Base-by-base conservation (phyloP, 2,329 filamentous ascomycete species). In the Aspergillus texensis region DNA sequence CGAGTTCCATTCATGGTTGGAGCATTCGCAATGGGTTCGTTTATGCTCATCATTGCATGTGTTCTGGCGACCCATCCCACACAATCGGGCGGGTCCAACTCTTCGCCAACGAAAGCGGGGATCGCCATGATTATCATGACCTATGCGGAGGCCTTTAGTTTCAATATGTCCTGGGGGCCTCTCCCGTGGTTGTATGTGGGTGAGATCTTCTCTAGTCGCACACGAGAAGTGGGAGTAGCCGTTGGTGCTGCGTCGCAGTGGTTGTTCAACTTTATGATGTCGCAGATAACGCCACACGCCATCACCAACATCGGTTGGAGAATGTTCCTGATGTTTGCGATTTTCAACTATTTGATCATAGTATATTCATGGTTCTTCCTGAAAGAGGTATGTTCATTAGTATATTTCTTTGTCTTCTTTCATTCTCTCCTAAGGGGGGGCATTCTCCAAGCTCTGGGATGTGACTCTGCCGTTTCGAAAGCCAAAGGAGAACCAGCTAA, bases 31-130 rank as follows among this genome's bases (percentile, higher is more conserved):
- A 85, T 86, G 83, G 82, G 81, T 36, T 73, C 74, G 0, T 84
- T 82, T 70, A 85, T 85, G 83, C 79, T 85, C 57, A 82, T 85
- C 57, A 81, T 85, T 45, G 80, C 81, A 14, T 75, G 78, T n/a
- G 76, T 85, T n/a, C 78, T 83, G 19, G 78, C 78, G 28, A 81
- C 77, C 1, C 77, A 82, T 66, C 82, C 82, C 2, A 78, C 80
- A 1, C 70, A 74, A 53, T 55, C 71, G 11, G 67, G 70, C 3
- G 61, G 78, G 76, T 75, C 0, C 72, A 64, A 11, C 67, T 71
- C 11, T 68, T 69, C 1, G 64, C 80, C 1, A 76, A 80, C 0
- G 63, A 67, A 1, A 11, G 68, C 74, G 3, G 80, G 82, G 12
- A 81, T 84, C 52, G 82, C 81, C 0, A 80, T 82, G 21, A 77